phyloP scores from a whole-genome alignment of 2,329 filamentous ascomycete genomes.

The Colletotrichum sansevieriae region DNA sequence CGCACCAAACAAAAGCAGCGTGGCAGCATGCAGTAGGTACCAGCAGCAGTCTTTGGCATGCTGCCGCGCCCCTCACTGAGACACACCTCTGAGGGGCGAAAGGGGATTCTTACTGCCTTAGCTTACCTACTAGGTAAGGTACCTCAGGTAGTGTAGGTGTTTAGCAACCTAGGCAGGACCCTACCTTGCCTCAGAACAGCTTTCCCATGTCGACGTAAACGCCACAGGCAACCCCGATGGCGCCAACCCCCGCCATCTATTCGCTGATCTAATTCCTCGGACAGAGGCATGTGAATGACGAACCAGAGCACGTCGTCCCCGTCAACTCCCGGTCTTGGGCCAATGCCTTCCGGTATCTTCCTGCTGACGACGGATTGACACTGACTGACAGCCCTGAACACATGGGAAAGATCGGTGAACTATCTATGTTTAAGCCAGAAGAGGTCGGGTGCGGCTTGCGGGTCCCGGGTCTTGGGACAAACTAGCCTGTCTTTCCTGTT shows the following conservation, averaged over 20 bases:
- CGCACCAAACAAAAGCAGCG: slow-evolving; percentile 24
- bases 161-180: too few relatives aligned
- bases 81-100: background rate
- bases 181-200: slow-evolving; percentile 1
- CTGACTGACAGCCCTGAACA: slow-evolving; percentile 10
- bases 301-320: slow-evolving; percentile 11
- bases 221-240: background rate
- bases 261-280: slow-evolving; percentile 2
- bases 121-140: too few relatives aligned
- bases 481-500: slow-evolving; percentile 4
- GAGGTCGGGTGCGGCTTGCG: slow-evolving; percentile 30
- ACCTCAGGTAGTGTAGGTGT: too few relatives aligned
- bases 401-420: slow-evolving; percentile 40
- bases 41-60: background rate
- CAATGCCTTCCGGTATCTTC: slow-evolving; percentile 29
- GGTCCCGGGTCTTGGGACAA: slow-evolving; percentile 1
- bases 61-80: slow-evolving; percentile 23
- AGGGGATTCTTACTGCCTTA: too few relatives aligned
- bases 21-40: background rate
- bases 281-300: slow-evolving; percentile 33
- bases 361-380: slow-evolving; percentile 9
- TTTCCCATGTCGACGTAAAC: slow-evolving; percentile 2
- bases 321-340: slow-evolving; percentile 34
- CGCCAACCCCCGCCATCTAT: background rate
- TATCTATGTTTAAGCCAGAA: slow-evolving; percentile 38